phyloP scores from a whole-genome alignment of 306 rosid species.

The Gillenia trifoliata region DNA sequence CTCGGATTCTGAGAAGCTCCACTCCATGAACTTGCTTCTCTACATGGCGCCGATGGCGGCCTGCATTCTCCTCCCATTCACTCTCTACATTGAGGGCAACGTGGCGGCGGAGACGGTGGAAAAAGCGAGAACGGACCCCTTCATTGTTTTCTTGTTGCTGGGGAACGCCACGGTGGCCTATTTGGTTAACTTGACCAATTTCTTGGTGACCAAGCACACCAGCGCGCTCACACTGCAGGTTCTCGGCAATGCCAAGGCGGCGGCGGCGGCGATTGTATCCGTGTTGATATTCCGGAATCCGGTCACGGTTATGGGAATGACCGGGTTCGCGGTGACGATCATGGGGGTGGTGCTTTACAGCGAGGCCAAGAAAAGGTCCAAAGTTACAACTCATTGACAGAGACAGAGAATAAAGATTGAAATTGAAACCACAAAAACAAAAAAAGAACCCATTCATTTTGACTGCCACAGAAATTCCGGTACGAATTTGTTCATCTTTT shows the following conservation, averaged over 20 bases:
- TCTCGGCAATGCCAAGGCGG: slow-evolving; percentile 89
- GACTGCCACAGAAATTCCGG: slow-evolving; percentile 17
- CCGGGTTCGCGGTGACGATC: slow-evolving; percentile 69
- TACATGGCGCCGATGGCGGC: slow-evolving; percentile 96
- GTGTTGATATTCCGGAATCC: slow-evolving; percentile 85
- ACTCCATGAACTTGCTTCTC: slow-evolving; percentile 82
- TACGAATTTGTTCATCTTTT: background rate
- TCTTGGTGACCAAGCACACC: slow-evolving; percentile 84
- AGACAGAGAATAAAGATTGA: background rate
- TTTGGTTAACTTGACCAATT: slow-evolving; percentile 83
- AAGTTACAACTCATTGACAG: slow-evolving; percentile 43
- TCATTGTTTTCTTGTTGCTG: slow-evolving; percentile 49
- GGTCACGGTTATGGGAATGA: slow-evolving; percentile 78
- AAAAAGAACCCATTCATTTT: slow-evolving; percentile 1
- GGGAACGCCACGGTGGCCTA: slow-evolving; percentile 96
- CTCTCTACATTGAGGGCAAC: slow-evolving; percentile 82
- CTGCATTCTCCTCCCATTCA: slow-evolving; percentile 60
- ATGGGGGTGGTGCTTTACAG: slow-evolving; percentile 94
- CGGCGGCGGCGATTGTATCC: slow-evolving; percentile 88
- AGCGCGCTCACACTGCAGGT: slow-evolving; percentile 92
- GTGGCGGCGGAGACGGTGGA: slow-evolving; percentile 39
- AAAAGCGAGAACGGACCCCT: slow-evolving; percentile 55
- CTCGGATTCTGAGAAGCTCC: slow-evolving; percentile 84
- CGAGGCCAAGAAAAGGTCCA: slow-evolving; percentile 87
- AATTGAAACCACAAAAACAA: background rate